Percentiles rank a stretch among this genome's conserved stretches.
phyloP scores from a whole-genome alignment of 768 basidiomycete species.

The Leccinum truebloodii region DNA sequence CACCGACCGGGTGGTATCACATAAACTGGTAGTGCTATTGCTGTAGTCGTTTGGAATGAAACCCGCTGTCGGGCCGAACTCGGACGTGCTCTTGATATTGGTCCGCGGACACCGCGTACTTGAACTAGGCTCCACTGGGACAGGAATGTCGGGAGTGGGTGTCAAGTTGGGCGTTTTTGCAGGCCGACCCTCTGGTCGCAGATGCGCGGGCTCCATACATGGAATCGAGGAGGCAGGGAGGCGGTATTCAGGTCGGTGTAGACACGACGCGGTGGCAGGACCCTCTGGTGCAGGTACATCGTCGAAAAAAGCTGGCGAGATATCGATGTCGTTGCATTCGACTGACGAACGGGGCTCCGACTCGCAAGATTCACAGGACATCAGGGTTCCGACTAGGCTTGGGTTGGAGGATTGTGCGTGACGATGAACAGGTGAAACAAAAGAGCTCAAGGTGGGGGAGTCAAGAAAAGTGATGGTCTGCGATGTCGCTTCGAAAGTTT shows the following conservation, averaged over 20 bases:
- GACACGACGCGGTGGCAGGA: constrained; percentile 42
- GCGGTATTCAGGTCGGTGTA: constrained; percentile 33
- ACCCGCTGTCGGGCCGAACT: constrained; percentile 31
- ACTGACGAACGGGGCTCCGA: constrained; percentile 18
- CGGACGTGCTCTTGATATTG: neutral
- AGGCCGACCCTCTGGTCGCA: constrained; percentile 10
- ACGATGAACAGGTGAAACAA: neutral
- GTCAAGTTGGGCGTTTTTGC: neutral
- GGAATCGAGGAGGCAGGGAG: constrained; percentile 19
- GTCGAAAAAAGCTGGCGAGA: constrained; percentile 48
- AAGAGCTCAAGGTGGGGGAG: constrained; percentile 15
- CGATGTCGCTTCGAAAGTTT: neutral
- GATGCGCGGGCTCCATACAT: constrained; percentile 20
- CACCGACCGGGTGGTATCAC: constrained; percentile 10
- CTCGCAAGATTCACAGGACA: constrained; percentile 23
- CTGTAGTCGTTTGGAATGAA: constrained; percentile 26
- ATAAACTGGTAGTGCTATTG: constrained; percentile 11
- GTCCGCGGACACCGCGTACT: constrained; percentile 4
- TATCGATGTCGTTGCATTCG: constrained; percentile 29
- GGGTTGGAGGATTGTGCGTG: constrained; percentile 12
- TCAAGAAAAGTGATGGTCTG: constrained; percentile 7
- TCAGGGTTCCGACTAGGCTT: neutral
- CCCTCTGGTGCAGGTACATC: constrained; percentile 46
- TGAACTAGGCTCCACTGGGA: constrained; percentile 1
- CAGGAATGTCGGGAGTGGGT: neutral